These are phyloP conservation scores for Hypoxylon sp. DNA, from an alignment of 2,329 filamentous ascomycete genomes.

Conservation along the genomic window DNA sequence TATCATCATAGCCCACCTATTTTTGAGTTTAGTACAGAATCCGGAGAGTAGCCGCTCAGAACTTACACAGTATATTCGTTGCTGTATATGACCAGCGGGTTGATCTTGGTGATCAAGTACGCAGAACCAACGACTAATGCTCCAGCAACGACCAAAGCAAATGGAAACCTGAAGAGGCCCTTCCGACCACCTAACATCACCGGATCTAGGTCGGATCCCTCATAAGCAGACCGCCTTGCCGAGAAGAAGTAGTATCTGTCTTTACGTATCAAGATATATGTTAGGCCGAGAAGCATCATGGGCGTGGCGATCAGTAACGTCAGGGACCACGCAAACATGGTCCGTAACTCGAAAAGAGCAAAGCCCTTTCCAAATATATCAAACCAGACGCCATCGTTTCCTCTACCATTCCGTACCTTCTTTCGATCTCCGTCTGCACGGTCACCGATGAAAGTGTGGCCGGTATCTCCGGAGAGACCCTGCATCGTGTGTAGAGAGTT, in stretches of 20 bases:
- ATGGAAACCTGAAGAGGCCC: conserved; percentile 87
- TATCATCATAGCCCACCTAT: conserved; percentile 83
- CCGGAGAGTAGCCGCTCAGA: background rate
- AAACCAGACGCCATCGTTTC: conserved; percentile 88
- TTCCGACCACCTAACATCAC: conserved; percentile 80
- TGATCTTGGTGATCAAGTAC: conserved; percentile 83
- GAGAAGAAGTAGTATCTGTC: conserved; percentile 94
- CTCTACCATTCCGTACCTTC: conserved; percentile 76
- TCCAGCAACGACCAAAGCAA: conserved; percentile 78
- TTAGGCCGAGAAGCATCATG: conserved; percentile 77
- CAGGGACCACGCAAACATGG: conserved; percentile 89
- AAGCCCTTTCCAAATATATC: conserved; percentile 88
- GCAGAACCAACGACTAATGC: conserved; percentile 79
- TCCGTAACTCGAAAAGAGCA: conserved; percentile 82
- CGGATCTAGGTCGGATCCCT: conserved; percentile 72
- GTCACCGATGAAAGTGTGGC: conserved; percentile 70
- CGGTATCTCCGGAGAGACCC: conserved; percentile 77
- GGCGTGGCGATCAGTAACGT: conserved; percentile 86
- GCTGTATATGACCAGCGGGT: conserved; percentile 92
- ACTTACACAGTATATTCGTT: conserved; percentile 80
- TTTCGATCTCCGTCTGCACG: conserved; percentile 68
- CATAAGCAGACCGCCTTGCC: conserved; percentile 68
- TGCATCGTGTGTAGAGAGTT: conserved; percentile 82
- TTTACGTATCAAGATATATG: conserved; percentile 75
- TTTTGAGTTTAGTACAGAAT: conserved; percentile 31